These are phyloP conservation scores for Agarophyton chilense DNA, from an alignment of 23 red algal genomes.

Conservation along the genomic window DNA sequence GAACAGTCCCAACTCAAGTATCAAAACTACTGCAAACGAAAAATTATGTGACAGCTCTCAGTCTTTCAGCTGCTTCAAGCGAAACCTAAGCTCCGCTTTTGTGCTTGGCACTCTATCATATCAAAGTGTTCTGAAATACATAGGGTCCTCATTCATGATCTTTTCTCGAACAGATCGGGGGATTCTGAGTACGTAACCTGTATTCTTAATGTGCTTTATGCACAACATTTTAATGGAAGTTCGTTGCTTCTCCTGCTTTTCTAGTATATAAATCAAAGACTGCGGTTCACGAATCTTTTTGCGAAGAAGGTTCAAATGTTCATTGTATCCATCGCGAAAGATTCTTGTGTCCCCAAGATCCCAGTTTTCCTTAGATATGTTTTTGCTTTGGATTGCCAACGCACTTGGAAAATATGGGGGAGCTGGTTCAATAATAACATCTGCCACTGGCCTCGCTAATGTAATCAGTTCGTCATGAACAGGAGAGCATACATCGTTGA, in stretches of 20 bases:
- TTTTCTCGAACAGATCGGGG: slow-evolving; percentile 60
- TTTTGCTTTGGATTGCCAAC: slow-evolving; percentile 15
- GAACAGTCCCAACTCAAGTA: slow-evolving; percentile 65
- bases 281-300: slow-evolving; percentile 41
- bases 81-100: slow-evolving; percentile 73
- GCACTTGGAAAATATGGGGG: slow-evolving; percentile 48
- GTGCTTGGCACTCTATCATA: slow-evolving; percentile 67
- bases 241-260: slow-evolving; percentile 63
- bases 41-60: slow-evolving; percentile 38
- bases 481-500: slow-evolving; percentile 5
- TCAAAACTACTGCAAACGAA: slow-evolving; percentile 46
- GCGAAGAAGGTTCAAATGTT: slow-evolving; percentile 68
- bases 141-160: slow-evolving; percentile 37
- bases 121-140: slow-evolving; percentile 51
- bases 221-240: slow-evolving; percentile 54
- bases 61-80: slow-evolving; percentile 48
- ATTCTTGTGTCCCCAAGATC: slow-evolving; percentile 32
- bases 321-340: slow-evolving; percentile 63
- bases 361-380: slow-evolving; percentile 44
- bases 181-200: slow-evolving; percentile 64
- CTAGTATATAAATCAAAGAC: slow-evolving; percentile 65
- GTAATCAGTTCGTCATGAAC: slow-evolving; percentile 39
- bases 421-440: slow-evolving; percentile 45
- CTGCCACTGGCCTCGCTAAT: background rate
- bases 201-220: slow-evolving; percentile 79